Base-by-base conservation (phyloP, 108 stramenopile species). In the Cyclostephanos invisitatus region DNA sequence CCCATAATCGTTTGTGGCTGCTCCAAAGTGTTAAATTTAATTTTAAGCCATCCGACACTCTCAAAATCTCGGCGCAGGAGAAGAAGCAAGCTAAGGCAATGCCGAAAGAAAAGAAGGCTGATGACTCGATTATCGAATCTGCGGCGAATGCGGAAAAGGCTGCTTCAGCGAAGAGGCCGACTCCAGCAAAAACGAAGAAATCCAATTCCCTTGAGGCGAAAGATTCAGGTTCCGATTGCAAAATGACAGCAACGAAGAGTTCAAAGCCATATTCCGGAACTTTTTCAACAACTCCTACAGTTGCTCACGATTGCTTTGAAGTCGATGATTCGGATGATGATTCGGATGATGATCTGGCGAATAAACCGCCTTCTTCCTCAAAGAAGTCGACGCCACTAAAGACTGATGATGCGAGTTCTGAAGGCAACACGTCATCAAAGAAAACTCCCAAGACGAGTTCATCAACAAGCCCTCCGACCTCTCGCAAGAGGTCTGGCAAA, bases 401-500 rank as follows among this genome's bases (percentile, higher is more conserved):
- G 15, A 59, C 65, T 28, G 38, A 27, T 32, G 66, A 67, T 35
- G 66, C 53, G 37, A 24, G 53, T 38, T 56, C 67, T 17, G 67
- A 55, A 24, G 18, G 24, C 4, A 59, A 47, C 7, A 27, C 18
- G 27, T 56, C 61, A 7, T 58, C 64, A 17, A 72, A 72, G 50
- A 72, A 78, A 48, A 47, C 46, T 38, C 65, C 69, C 2, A 46
- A 55, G 44, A 36, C 57, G 12, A 46, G 12, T 1, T 11, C 72
- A 38, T 54, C 47, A 27, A 22, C 72, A 27, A 42, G 36, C 40
- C 27, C 50, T 18, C 11, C 29, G 10, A 24, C 53, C 22, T 21
- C 50, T 5, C 66, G 66, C 66, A 66, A 66, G 25, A 62, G 42
- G 27, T 72, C 72, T 12, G 78, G 74, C 14, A 81, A 77, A 40